Evolutionary conservation across 2,329 filamentous ascomycete genomes (phyloP).

Genomic region (Ustulina deusta): DNA sequence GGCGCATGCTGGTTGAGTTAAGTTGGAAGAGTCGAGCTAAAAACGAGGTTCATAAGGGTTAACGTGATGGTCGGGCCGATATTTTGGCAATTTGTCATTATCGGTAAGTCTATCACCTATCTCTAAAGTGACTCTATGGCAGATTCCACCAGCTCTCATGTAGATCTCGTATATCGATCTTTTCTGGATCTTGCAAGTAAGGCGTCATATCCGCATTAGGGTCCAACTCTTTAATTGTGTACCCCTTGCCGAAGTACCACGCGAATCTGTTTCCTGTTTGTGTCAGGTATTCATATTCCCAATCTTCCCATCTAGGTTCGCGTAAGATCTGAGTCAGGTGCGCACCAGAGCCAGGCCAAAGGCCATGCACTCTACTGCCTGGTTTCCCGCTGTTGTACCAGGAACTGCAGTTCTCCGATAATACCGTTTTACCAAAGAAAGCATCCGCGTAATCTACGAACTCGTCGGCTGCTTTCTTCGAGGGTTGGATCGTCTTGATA

Average conservation of each 20-base stretch:
- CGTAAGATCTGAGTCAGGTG: constrained; percentile 69
- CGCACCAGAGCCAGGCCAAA: constrained; percentile 76
- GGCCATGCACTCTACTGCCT: constrained; percentile 72
- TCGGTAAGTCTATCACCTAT: constrained; percentile 13
- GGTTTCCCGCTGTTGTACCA: constrained; percentile 78
- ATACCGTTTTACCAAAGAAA: constrained; percentile 66
- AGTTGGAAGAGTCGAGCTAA: too few species aligned
- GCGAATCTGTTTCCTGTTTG: constrained; percentile 64
- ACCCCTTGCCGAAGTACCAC: constrained; percentile 76
- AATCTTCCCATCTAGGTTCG: constrained; percentile 69
- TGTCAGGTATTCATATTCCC: constrained; percentile 61
- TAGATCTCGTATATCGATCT: constrained; percentile 70
- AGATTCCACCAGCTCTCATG: constrained; percentile 75
- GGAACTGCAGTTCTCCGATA: constrained; percentile 73
- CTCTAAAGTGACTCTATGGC: constrained; percentile 19
- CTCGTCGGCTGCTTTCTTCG: constrained; percentile 70
- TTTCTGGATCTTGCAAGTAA: constrained; percentile 68
- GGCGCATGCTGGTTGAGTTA: too few species aligned
- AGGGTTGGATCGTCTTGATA: constrained; percentile 71
- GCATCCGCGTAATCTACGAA: constrained; percentile 70
- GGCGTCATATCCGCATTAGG: constrained; percentile 69
- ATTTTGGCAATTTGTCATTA: constrained; percentile 11
- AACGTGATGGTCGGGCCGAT: too few species aligned
- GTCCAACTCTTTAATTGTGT: constrained; percentile 69
- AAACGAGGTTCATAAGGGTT: too few species aligned